A percentile compares a stretch with the other conserved stretches of the same genome.
Evolutionary conservation across 805 yeast genomes (phyloP).

Genomic region (Metschnikowia matae): DNA sequence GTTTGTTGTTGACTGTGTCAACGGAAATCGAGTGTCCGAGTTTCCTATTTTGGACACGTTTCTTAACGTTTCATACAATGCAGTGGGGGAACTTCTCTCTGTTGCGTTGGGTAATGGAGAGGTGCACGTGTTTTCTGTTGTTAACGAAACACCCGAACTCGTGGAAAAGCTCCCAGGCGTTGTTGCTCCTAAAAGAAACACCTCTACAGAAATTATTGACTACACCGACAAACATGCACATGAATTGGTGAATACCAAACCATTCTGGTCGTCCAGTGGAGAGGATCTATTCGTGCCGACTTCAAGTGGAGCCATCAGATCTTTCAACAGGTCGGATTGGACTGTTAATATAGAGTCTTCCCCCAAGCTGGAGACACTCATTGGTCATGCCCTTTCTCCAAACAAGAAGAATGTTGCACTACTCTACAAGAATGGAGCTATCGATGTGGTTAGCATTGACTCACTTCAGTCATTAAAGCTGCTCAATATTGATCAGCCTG

Average conservation of each 20-base stretch:
- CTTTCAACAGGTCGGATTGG: conserved; percentile 42
- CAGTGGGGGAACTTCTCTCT: conserved; percentile 53
- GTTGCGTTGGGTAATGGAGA: conserved; percentile 59
- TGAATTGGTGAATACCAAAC: conserved; percentile 47
- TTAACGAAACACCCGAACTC: conserved; percentile 52
- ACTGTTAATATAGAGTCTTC: conserved; percentile 1
- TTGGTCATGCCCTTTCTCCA: conserved; percentile 59
- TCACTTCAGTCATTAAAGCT: conserved; percentile 26
- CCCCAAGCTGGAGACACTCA: conserved; percentile 10
- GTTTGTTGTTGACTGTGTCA: conserved; percentile 40
- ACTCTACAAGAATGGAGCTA: conserved; percentile 45
- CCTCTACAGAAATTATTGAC: conserved; percentile 33
- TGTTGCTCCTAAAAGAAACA: conserved; percentile 35
- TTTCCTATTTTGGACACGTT: conserved; percentile 51
- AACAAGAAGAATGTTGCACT: conserved; percentile 59
- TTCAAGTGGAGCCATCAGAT: conserved; percentile 42
- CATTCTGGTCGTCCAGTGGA: conserved; percentile 72
- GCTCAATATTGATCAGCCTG: conserved; percentile 24
- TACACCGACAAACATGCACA: conserved; percentile 41
- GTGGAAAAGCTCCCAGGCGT: conserved; percentile 41
- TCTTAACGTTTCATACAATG: conserved; percentile 51
- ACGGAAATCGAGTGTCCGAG: conserved; percentile 27
- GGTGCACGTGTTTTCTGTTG: conserved; percentile 50
- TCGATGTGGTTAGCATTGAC: conserved; percentile 54
- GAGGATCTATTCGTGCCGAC: conserved; percentile 66